Percentiles rank a stretch among this genome's conserved stretches.
Conservation (phyloP, 2,329 filamentous ascomycete genomes). For the Dryadomyces quercivorus region DNA sequence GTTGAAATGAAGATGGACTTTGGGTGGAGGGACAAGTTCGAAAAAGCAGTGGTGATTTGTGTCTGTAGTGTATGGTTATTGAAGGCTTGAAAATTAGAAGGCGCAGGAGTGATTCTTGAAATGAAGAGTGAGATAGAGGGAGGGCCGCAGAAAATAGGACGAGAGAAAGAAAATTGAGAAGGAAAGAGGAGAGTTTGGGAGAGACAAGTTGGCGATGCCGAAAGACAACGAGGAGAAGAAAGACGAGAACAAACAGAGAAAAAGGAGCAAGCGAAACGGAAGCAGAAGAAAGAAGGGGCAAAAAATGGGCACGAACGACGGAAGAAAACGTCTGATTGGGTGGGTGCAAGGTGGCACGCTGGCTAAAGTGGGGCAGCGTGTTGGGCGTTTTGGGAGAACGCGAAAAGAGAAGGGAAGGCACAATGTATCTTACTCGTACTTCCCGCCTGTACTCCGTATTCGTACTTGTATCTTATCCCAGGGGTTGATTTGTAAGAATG, state of each 20-base stretch:
- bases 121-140: conserved; percentile 2
- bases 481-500: too few relatives aligned
- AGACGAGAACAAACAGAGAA: neutral
- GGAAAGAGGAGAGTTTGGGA: conserved; percentile 1
- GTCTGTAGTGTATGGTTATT: neutral
- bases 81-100: neutral
- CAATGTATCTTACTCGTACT: neutral
- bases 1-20: neutral
- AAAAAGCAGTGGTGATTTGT: neutral
- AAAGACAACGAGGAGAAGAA: neutral
- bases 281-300: conserved; percentile 3
- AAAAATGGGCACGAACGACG: conserved; percentile 1
- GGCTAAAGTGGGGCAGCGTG: neutral
- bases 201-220: neutral
- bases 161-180: conserved; percentile 12
- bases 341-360: neutral
- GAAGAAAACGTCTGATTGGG: neutral
- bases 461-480: neutral
- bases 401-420: neutral
- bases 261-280: conserved; percentile 1
- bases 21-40: neutral
- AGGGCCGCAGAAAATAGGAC: conserved; percentile 13
- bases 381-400: conserved; percentile 2
- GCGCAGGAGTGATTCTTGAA: conserved; percentile 1
- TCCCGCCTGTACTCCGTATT: neutral